phyloP scores from a whole-genome alignment of 768 basidiomycete genomes.

The Termitomyces sp. region DNA sequence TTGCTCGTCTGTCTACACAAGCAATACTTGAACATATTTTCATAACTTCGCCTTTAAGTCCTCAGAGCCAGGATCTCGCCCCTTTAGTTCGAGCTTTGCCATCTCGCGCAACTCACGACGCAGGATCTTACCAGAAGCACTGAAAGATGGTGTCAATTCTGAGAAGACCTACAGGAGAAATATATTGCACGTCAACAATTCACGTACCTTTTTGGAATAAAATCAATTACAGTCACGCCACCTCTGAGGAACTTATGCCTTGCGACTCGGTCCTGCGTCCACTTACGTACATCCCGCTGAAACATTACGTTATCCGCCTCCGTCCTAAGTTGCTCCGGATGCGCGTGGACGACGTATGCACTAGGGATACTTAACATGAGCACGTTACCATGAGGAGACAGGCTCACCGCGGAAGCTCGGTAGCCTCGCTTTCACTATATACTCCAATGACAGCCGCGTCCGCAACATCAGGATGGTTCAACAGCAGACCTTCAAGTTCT shows the following conservation, averaged over 20 bases:
- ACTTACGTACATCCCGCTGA: constrained; percentile 46
- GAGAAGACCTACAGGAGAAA: not conserved
- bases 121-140: constrained; percentile 85
- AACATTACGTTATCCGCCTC: constrained; percentile 37
- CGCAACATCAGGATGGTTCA: constrained; percentile 69
- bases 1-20: too few species aligned
- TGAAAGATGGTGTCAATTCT: constrained; percentile 18
- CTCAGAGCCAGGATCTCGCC: constrained; percentile 29
- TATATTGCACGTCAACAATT: not conserved
- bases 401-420: constrained; percentile 71
- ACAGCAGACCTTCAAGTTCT: constrained; percentile 72
- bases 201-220: constrained; percentile 63
- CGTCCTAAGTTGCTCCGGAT: constrained; percentile 28
- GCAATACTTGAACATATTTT: not conserved
- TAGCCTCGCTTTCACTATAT: constrained; percentile 57
- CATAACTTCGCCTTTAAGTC: constrained; percentile 29
- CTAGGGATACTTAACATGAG: constrained; percentile 21
- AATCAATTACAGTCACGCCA: constrained; percentile 58
- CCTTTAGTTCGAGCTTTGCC: constrained; percentile 52
- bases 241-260: constrained; percentile 78
- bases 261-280: constrained; percentile 67
- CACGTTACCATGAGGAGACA: not conserved
- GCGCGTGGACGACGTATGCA: constrained; percentile 57
- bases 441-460: constrained; percentile 83
- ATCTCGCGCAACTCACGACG: constrained; percentile 68